Percentiles rank a stretch among this genome's conserved stretches.
Evolutionary conservation across 768 basidiomycete genomes (phyloP).

Genomic region (Leucosporidium scottii): DNA sequence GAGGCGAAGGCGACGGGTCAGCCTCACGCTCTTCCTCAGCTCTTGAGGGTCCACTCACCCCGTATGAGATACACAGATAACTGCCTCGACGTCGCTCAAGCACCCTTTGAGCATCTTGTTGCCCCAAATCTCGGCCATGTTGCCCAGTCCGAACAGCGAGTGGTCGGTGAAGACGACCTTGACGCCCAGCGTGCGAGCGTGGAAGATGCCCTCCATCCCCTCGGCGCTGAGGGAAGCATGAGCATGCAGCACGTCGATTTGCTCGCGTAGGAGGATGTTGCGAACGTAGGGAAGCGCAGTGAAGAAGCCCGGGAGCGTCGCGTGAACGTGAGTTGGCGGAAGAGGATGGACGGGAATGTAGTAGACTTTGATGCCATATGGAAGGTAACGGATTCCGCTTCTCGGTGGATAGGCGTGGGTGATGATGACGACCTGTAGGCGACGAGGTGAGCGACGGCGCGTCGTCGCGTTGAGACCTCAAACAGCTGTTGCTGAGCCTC

Average conservation of each 20-base stretch:
- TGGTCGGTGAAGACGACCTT: slow-evolving; percentile 96
- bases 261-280: slow-evolving; percentile 77
- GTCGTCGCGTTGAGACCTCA: neutral
- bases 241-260: slow-evolving; percentile 77
- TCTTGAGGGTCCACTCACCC: slow-evolving; percentile 52
- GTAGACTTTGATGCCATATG: slow-evolving; percentile 84
- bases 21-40: neutral
- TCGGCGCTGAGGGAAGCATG: slow-evolving; percentile 86
- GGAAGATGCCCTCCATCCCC: slow-evolving; percentile 85
- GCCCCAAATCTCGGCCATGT: slow-evolving; percentile 92
- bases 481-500: slow-evolving; percentile 26
- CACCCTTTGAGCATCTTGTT: slow-evolving; percentile 88
- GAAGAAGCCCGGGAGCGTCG: slow-evolving; percentile 90
- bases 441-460: neutral
- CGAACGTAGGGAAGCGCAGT: slow-evolving; percentile 86
- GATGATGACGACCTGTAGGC: slow-evolving; percentile 74
- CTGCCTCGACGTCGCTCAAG: slow-evolving; percentile 82
- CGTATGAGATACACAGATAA: slow-evolving; percentile 93
- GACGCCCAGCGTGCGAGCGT: slow-evolving; percentile 76
- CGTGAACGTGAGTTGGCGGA: slow-evolving; percentile 77
- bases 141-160: slow-evolving; percentile 90
- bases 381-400: slow-evolving; percentile 80
- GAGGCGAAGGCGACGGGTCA: neutral
- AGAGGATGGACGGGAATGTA: slow-evolving; percentile 65
- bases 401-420: slow-evolving; percentile 86